These are phyloP conservation scores for Tylopilus plumbeoviolaceoides DNA, from an alignment of 768 basidiomycete species.

Conservation along the genomic window DNA sequence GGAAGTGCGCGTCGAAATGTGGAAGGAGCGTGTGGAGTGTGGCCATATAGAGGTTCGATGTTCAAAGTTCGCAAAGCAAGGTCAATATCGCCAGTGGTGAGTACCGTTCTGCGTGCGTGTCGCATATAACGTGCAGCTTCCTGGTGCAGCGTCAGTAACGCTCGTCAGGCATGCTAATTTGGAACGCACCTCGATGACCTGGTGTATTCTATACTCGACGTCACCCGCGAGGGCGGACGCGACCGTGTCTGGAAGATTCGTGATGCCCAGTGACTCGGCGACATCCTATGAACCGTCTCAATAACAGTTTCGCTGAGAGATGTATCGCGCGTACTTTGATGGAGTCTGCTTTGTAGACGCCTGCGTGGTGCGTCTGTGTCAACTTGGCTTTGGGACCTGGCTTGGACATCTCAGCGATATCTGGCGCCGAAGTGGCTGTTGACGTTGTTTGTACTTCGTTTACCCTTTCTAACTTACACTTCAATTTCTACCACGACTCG, in stretches of 20 bases:
- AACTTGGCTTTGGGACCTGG: slow-evolving; percentile 43
- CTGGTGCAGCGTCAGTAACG: slow-evolving; percentile 22
- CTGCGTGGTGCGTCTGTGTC: slow-evolving; percentile 48
- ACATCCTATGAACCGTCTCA: slow-evolving; percentile 59
- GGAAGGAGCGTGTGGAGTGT: slow-evolving; percentile 30
- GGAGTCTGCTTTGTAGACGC: slow-evolving; percentile 59
- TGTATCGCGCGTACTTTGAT: slow-evolving; percentile 47
- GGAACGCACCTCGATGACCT: slow-evolving; percentile 77
- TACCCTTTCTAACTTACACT: not conserved
- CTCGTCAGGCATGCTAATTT: not conserved
- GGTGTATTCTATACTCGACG: slow-evolving; percentile 94
- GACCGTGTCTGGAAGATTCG: slow-evolving; percentile 70
- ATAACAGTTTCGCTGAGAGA: slow-evolving; percentile 6
- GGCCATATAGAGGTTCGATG: slow-evolving; percentile 91
- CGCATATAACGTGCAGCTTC: slow-evolving; percentile 98
- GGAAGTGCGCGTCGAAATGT: slow-evolving; percentile 44
- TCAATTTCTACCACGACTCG: not conserved
- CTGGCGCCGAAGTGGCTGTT: too few species aligned
- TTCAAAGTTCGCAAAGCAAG: slow-evolving; percentile 91
- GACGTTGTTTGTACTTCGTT: not conserved
- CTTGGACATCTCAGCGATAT: slow-evolving; percentile 34
- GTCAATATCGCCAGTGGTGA: slow-evolving; percentile 89
- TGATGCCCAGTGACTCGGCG: slow-evolving; percentile 81
- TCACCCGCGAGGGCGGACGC: slow-evolving; percentile 88
- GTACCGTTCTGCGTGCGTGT: slow-evolving; percentile 84